These are phyloP conservation scores for Didymella glomerata DNA, from an alignment of 2,329 filamentous ascomycete genomes.

Conservation along the genomic window DNA sequence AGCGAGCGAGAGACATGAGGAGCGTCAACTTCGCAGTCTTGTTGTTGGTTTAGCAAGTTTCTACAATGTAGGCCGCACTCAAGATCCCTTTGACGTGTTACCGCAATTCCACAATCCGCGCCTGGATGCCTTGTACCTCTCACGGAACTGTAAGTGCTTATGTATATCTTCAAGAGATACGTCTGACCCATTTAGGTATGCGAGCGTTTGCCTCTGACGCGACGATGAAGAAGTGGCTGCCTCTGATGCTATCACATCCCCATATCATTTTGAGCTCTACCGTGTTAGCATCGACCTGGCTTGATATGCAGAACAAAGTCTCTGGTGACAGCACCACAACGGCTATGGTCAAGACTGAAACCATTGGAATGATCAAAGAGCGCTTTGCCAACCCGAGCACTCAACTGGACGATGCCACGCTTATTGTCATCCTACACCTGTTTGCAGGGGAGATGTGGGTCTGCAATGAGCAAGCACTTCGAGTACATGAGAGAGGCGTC, in stretches of 20 bases:
- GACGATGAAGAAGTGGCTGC: conserved; percentile 40
- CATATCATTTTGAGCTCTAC: conserved; percentile 39
- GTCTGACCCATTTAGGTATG: conserved; percentile 25
- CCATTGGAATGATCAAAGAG: conserved; percentile 39
- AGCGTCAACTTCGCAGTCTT: conserved; percentile 27
- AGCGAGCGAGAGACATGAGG: conserved; percentile 30
- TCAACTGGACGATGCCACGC: conserved; percentile 35
- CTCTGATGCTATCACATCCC: conserved; percentile 35
- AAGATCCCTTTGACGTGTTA: conserved; percentile 6
- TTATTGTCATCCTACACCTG: conserved; percentile 43
- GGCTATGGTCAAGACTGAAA: conserved; percentile 37
- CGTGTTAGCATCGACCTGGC: conserved; percentile 38
- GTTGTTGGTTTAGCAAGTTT: conserved; percentile 23
- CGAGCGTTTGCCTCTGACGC: conserved; percentile 34
- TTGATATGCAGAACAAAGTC: conserved; percentile 38
- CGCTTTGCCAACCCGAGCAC: conserved; percentile 23
- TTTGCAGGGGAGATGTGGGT: conserved; percentile 44
- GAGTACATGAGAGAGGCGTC: conserved; percentile 37
- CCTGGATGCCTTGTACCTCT: conserved; percentile 6
- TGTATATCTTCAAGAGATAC: not conserved
- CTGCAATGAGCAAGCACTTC: conserved; percentile 39
- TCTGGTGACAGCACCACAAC: conserved; percentile 41
- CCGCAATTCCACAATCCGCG: not conserved
- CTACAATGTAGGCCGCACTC: conserved; percentile 20
- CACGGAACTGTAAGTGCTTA: conserved; percentile 8